A percentile compares a stretch with the other conserved stretches of the same genome.
These are phyloP conservation scores for Pythium pyrilobum DNA, from an alignment of 352 stramenopile species.

Conservation along the genomic window DNA sequence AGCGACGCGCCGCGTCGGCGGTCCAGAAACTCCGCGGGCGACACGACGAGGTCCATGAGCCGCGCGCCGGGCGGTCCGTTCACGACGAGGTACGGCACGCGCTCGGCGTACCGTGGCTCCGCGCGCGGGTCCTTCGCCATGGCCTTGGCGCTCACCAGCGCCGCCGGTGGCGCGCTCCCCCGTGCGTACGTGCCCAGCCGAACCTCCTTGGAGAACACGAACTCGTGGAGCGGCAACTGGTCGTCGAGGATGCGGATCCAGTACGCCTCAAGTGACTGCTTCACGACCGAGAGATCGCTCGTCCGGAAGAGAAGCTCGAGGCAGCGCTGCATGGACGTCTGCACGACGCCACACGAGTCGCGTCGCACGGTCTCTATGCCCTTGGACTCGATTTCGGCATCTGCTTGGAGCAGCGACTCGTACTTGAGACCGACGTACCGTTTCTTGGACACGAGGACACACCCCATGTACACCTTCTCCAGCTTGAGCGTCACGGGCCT, in stretches of 20 bases:
- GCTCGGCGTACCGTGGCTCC: slow-evolving; percentile 79
- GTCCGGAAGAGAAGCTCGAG: slow-evolving; percentile 66
- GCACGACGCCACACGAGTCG: slow-evolving; percentile 90
- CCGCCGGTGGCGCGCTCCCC: slow-evolving; percentile 60
- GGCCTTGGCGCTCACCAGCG: slow-evolving; percentile 71
- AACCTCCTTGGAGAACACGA: slow-evolving; percentile 85
- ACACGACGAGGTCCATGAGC: slow-evolving; percentile 89
- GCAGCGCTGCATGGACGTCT: slow-evolving; percentile 56
- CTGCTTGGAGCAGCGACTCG: slow-evolving; percentile 46
- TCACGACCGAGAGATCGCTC: slow-evolving; percentile 67
- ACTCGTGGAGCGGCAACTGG: slow-evolving; percentile 60
- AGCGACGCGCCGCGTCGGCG: slow-evolving; percentile 20
- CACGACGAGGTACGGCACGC: slow-evolving; percentile 90
- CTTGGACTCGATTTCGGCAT: slow-evolving; percentile 83
- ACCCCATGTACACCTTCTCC: slow-evolving; percentile 92
- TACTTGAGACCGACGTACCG: slow-evolving; percentile 90
- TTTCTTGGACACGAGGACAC: slow-evolving; percentile 94
- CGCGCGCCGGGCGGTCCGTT: slow-evolving; percentile 79
- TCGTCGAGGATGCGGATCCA: slow-evolving; percentile 69
- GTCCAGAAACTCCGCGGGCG: slow-evolving; percentile 58
- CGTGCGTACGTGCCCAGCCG: slow-evolving; percentile 71
- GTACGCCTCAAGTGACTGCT: slow-evolving; percentile 49
- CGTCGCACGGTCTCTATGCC: slow-evolving; percentile 91
- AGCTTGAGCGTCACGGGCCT: slow-evolving; percentile 80
- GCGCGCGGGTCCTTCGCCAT: slow-evolving; percentile 73